phyloP scores from a whole-genome alignment of 2,329 filamentous ascomycete species.

The Curvularia lunata region DNA sequence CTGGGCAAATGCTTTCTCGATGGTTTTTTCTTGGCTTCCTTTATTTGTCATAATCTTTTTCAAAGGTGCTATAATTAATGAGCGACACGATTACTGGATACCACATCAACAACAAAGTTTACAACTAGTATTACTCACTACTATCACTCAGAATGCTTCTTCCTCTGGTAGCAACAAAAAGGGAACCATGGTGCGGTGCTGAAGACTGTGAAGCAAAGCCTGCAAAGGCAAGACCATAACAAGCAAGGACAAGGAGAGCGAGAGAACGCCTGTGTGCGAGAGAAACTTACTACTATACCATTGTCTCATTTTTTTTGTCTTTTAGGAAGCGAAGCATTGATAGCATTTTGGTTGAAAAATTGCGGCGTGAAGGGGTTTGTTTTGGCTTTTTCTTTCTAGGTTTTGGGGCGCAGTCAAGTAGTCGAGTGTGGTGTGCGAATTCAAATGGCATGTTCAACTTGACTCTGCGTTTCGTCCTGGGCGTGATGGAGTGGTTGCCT shows the following conservation, averaged over 20 bases:
- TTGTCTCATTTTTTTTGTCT: slow-evolving; percentile 27
- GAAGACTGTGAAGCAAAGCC: slow-evolving; percentile 19
- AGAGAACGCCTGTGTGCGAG: too few relatives aligned
- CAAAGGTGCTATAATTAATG: slow-evolving; percentile 48
- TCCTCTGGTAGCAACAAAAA: slow-evolving; percentile 17
- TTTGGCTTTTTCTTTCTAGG: too few relatives aligned
- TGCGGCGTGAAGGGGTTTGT: too few relatives aligned
- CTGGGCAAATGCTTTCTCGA: slow-evolving; percentile 28
- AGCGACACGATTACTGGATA: slow-evolving; percentile 49
- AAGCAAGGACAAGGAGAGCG: slow-evolving; percentile 8
- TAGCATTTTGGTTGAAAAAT: slow-evolving; percentile 15
- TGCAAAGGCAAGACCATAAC: slow-evolving; percentile 2
- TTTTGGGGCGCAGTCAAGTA: too few relatives aligned
- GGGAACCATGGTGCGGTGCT: slow-evolving; percentile 26
- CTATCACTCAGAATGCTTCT: slow-evolving; percentile 39
- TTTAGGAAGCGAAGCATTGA: slow-evolving; percentile 25
- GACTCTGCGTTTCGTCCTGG: too few relatives aligned
- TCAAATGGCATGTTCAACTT: too few relatives aligned
- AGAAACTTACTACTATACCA: slow-evolving; percentile 35
- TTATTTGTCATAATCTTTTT: slow-evolving; percentile 34
- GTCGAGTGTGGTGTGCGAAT: too few relatives aligned
- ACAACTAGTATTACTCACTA: neutral
- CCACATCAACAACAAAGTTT: slow-evolving; percentile 24
- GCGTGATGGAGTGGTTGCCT: too few relatives aligned
- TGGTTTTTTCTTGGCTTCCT: neutral